Evolutionary conservation across 495 filamentous ascomycete genomes (phyloP), one percentile per base, ranked within the genome.

Genomic region (Xylaria curta): DNA sequence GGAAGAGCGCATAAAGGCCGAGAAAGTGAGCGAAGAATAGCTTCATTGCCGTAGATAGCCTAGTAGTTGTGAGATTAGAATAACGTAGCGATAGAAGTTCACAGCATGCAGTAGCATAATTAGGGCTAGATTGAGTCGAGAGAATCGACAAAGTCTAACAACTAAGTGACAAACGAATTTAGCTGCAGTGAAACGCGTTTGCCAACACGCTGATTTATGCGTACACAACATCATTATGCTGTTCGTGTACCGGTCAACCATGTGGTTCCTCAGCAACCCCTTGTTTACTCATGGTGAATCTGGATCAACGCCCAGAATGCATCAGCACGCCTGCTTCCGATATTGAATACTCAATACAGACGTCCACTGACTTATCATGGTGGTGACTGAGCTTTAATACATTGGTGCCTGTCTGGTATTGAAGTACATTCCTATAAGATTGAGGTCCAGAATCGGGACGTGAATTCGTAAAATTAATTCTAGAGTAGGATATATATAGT

Each of bases 1-100:
- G 56, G 42, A 72, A 46, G 46, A 76, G 70, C 61, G 68, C 28
- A 62, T 33, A 67, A n/a, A 65, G 9, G 24, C 51, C n/a, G 60
- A 76, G 66, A 54, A 72, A 28, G 26, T 13, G 46, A 6, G 54
- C n/a, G 10, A 56, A 5, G 42, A 66, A 19, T 1, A 67, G 33
- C 65, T 26, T 42, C 49, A 56, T 67, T 33, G 62, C 42, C 17
- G 15, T 6, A 46, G 62, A 1, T 33, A 49, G 12, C 44, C 21
- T 2, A 7, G 17, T 26, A 3, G 2, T 28, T 8, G 38, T 28
- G 21, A 28, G 36, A 3, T 5, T 3, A n/a, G 24, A 33, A 42
- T 3, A 38, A 9, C 33, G 36, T 19, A 42, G n/a, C 6, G 31
- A 0, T 12, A 2, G 15, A n/a, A 7, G 3, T 36, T n/a, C 7